A percentile compares a stretch with the other conserved stretches of the same genome.
These are phyloP conservation scores for Aspergillus sp. DNA, from an alignment of 2,329 filamentous ascomycete species.

Conservation along the genomic window DNA sequence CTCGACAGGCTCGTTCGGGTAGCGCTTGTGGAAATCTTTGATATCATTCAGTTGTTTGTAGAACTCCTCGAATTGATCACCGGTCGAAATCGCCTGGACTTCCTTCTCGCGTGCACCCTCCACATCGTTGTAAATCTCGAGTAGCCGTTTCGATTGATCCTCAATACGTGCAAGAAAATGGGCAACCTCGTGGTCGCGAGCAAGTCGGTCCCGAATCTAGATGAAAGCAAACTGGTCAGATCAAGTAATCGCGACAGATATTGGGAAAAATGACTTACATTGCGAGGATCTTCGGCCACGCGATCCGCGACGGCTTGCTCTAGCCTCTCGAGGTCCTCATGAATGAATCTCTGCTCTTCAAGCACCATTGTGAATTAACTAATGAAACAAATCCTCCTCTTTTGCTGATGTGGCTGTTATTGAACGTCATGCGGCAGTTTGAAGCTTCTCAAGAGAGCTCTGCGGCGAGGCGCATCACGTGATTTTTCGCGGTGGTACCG, in stretches of 20 bases:
- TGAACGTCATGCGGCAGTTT: constrained; percentile 2
- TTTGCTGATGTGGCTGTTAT: background rate
- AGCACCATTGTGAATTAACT: constrained; percentile 57
- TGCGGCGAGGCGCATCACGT: constrained; percentile 21
- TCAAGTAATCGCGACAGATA: constrained; percentile 1
- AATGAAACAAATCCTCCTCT: background rate
- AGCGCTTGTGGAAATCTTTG: constrained; percentile 80
- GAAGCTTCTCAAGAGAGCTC: constrained; percentile 15
- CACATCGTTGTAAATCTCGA: constrained; percentile 77
- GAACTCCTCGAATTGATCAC: constrained; percentile 85
- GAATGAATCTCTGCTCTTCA: constrained; percentile 88
- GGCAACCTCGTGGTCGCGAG: constrained; percentile 85
- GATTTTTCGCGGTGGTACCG: constrained; percentile 12
- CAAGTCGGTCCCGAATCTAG: constrained; percentile 79
- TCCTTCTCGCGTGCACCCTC: constrained; percentile 67
- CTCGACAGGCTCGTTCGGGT: constrained; percentile 91
- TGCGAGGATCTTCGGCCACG: constrained; percentile 78
- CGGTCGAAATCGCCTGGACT: constrained; percentile 73
- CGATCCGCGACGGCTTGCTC: constrained; percentile 91
- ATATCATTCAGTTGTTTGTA: constrained; percentile 76
- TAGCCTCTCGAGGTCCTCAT: constrained; percentile 92
- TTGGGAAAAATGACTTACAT: constrained; percentile 51
- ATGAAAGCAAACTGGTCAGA: constrained; percentile 8
- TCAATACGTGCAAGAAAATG: constrained; percentile 84
- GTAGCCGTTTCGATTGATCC: constrained; percentile 70